Conservation (phyloP, 2,329 filamentous ascomycete genomes). For the Sclerotinia spermophila region DNA sequence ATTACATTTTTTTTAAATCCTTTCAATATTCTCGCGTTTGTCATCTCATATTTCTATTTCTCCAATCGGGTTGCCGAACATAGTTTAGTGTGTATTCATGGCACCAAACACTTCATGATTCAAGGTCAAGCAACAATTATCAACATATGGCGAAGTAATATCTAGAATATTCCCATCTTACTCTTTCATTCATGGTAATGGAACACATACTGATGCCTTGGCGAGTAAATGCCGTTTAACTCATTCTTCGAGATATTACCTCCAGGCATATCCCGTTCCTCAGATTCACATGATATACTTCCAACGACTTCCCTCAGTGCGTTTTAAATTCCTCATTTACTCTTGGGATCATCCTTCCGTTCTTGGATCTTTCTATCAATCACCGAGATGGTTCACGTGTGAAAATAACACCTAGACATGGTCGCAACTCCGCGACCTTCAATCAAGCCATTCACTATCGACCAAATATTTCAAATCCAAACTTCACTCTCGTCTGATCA, state of each 20-base stretch:
- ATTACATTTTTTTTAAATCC: background rate
- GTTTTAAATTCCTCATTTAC: no score
- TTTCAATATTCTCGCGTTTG: no score
- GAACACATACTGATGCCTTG: background rate
- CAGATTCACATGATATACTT: background rate
- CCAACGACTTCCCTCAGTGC: no score
- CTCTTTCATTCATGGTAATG: background rate
- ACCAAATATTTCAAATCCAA: background rate
- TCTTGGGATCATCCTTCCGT: no score
- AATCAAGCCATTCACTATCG: background rate
- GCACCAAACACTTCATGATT: background rate
- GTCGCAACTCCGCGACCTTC: background rate
- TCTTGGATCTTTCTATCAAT: no score
- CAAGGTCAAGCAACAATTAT: background rate
- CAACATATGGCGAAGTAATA: background rate
- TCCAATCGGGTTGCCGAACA: no score
- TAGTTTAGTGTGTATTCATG: background rate
- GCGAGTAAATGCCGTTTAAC: background rate
- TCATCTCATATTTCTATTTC: background rate
- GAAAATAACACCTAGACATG: background rate
- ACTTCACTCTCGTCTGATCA: background rate
- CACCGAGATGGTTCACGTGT: background rate
- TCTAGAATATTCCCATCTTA: fast-evolving
- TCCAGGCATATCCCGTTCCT: no score
- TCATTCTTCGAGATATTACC: background rate